Percentiles rank a stretch among this genome's conserved stretches.
Conservation (phyloP, 208 protist species). For the Herpetomonas samuelpessoai region DNA sequence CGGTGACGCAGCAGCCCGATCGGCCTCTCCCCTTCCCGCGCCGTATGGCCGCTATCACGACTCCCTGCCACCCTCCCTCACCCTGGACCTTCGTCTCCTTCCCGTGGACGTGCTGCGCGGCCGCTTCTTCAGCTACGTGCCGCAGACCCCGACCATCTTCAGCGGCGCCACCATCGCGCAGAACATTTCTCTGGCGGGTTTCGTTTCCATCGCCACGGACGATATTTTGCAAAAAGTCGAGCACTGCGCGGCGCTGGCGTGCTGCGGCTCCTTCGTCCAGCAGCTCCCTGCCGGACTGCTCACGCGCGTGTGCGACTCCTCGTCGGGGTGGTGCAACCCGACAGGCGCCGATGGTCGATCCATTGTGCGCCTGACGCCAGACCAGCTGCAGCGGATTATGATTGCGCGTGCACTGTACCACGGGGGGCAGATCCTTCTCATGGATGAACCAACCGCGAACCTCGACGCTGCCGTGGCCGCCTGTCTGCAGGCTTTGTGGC, state of each 20-base stretch:
- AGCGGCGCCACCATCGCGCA: slow-evolving; percentile 60
- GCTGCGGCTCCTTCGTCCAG: slow-evolving; percentile 48
- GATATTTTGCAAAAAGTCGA: slow-evolving; percentile 31
- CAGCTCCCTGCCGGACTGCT: slow-evolving; percentile 50
- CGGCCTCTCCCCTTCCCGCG: too few relatives aligned
- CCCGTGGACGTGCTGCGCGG: slow-evolving; percentile 43
- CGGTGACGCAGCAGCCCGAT: too few relatives aligned
- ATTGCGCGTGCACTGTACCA: slow-evolving; percentile 68
- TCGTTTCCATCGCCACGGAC: slow-evolving; percentile 42
- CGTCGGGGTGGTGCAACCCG: slow-evolving; percentile 13
- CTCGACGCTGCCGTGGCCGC: slow-evolving; percentile 34
- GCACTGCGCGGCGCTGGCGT: slow-evolving; percentile 33
- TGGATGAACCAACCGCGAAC: slow-evolving; percentile 66
- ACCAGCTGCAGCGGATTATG: slow-evolving; percentile 65
- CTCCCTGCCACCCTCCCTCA: too few relatives aligned
- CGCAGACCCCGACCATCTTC: slow-evolving; percentile 55
- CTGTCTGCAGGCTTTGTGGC: slow-evolving; percentile 27
- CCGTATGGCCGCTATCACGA: too few relatives aligned
- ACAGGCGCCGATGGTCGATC: slow-evolving; percentile 15
- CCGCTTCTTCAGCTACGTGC: slow-evolving; percentile 70
- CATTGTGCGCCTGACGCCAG: slow-evolving; percentile 38
- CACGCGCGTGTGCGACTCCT: slow-evolving; percentile 38
- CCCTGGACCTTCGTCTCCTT: slow-evolving; percentile 24
- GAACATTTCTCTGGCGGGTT: slow-evolving; percentile 59
- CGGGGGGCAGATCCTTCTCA: slow-evolving; percentile 48